phyloP scores from a whole-genome alignment of 2,329 filamentous ascomycete genomes.

The Calonectria crousiana region DNA sequence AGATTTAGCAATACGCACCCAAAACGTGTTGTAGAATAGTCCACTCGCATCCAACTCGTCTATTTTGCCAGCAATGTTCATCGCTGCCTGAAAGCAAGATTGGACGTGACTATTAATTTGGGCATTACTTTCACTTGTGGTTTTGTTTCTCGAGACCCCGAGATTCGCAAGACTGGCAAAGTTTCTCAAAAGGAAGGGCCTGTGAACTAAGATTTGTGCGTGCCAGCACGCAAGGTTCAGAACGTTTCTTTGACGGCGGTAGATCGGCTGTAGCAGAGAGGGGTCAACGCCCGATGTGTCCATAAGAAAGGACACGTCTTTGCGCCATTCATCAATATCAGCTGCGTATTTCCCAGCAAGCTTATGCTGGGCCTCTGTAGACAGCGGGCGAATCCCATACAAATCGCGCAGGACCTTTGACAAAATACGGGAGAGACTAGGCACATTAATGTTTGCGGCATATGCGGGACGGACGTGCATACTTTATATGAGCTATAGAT shows the following conservation, averaged over 20 bases:
- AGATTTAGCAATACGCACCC: background rate
- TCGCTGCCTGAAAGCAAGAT: conserved; percentile 53
- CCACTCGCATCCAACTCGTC: conserved; percentile 38
- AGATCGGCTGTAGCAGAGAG: conserved; percentile 52
- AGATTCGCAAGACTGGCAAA: conserved; percentile 42
- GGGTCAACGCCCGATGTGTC: conserved; percentile 52
- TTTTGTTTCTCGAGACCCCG: conserved; percentile 11
- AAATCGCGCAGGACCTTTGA: conserved; percentile 50
- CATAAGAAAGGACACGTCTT: conserved; percentile 50
- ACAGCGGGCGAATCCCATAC: conserved; percentile 50
- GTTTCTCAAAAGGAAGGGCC: conserved; percentile 53
- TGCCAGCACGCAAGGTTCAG: conserved; percentile 58
- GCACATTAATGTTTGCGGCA: background rate
- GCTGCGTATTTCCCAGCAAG: conserved; percentile 46
- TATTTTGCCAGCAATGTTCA: conserved; percentile 54
- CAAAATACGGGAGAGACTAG: conserved; percentile 48
- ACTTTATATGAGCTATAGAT: conserved; percentile 51
- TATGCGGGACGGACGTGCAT: background rate
- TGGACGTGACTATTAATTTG: conserved; percentile 34
- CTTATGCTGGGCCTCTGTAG: conserved; percentile 39
- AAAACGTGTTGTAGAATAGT: conserved; percentile 30
- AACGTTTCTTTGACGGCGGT: conserved; percentile 55
- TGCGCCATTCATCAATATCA: conserved; percentile 51
- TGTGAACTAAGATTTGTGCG: conserved; percentile 54
- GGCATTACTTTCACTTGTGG: conserved; percentile 41